These are phyloP conservation scores for Favolaschia claudopus DNA, from an alignment of 768 basidiomycete species.

Conservation along the genomic window DNA sequence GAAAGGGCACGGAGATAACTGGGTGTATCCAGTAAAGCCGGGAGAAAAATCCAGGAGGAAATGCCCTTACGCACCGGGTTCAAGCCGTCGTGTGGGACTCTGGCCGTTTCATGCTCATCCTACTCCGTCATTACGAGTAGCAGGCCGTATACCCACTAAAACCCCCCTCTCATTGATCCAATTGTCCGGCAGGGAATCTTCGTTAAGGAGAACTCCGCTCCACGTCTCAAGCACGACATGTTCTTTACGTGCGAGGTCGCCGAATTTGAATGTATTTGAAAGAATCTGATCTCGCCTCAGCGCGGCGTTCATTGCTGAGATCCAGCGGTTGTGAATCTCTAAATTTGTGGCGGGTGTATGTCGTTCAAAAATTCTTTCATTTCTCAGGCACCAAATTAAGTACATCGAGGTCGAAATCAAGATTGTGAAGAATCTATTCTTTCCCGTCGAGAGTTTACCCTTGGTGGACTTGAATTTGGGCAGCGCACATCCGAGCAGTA, in stretches of 20 bases:
- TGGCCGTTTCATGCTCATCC: not conserved
- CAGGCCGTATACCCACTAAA: constrained; percentile 19
- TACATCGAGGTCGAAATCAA: not conserved
- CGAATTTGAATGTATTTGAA: not conserved
- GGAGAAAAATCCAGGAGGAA: not conserved
- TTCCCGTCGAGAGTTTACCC: not conserved
- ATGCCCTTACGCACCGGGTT: not conserved
- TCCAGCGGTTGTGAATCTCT: constrained; percentile 7
- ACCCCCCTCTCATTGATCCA: constrained; percentile 8
- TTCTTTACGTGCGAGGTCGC: not conserved
- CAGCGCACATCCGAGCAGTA: not conserved
- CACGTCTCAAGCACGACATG: constrained; percentile 13
- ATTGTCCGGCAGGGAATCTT: constrained; percentile 9
- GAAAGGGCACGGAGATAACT: no score
- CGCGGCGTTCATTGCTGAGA: not conserved
- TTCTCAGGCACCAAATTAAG: not conserved
- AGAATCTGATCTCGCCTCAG: not conserved
- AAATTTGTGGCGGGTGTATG: not conserved
- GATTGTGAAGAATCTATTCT: not conserved
- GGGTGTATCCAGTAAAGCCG: not conserved
- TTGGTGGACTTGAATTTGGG: not conserved
- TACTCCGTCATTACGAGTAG: not conserved
- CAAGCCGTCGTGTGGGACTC: constrained; percentile 7
- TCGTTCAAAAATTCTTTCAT: not conserved
- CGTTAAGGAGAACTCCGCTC: constrained; percentile 10